phyloP scores from a whole-genome alignment of 345 rosid species.

The Crucihimalaya himalaica region DNA sequence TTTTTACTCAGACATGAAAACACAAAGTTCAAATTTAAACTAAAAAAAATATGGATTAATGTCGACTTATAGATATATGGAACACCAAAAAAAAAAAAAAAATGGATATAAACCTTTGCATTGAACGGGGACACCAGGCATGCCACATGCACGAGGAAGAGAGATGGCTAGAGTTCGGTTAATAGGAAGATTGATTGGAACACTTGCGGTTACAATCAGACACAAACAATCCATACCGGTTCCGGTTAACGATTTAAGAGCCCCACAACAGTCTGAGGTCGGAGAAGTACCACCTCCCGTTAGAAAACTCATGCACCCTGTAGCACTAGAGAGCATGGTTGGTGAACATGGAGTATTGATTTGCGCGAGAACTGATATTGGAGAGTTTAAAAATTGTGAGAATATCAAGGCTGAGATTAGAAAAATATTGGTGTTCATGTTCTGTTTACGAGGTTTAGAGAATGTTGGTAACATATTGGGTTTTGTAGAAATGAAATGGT shows the following conservation, averaged over 20 bases:
- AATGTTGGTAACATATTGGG: neutral
- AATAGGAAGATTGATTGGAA: constrained; percentile 72
- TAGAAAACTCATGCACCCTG: constrained; percentile 70
- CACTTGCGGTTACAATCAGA: constrained; percentile 60
- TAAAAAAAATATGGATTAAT: neutral
- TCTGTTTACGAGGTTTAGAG: constrained; percentile 10
- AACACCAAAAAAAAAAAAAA: no score
- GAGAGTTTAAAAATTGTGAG: constrained; percentile 28
- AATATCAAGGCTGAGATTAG: constrained; percentile 13
- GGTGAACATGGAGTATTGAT: constrained; percentile 57
- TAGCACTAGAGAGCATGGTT: constrained; percentile 51
- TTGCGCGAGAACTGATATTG: constrained; percentile 46
- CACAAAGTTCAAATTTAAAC: neutral
- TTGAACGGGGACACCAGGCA: constrained; percentile 68
- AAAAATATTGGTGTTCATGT: constrained; percentile 6
- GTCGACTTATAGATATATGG: neutral
- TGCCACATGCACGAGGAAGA: constrained; percentile 85
- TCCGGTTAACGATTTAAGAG: constrained; percentile 64
- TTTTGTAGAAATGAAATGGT: constrained; percentile 23
- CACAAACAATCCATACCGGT: constrained; percentile 69
- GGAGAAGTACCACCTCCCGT: constrained; percentile 70
- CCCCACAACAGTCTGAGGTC: constrained; percentile 56
- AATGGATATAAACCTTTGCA: constrained; percentile 60
- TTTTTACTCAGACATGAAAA: neutral
- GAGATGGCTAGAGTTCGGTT: constrained; percentile 75